These are phyloP conservation scores for Fraxinus paxiana DNA, from an alignment of 305 asterid genomes.

Conservation along the genomic window DNA sequence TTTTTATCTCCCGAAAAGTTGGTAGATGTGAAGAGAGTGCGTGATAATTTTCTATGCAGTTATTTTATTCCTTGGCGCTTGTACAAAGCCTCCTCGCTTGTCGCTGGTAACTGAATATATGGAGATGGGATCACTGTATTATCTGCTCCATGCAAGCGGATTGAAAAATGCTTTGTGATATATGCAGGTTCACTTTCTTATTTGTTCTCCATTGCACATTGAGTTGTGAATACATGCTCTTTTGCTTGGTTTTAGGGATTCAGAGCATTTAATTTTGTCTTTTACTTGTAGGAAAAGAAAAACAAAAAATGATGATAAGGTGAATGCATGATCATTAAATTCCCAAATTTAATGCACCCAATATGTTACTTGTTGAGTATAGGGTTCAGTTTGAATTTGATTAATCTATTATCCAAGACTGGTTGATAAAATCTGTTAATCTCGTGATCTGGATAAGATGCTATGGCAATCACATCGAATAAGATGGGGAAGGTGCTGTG, in stretches of 20 bases:
- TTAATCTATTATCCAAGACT: not conserved
- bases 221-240: not conserved
- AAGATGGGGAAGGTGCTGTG: not conserved
- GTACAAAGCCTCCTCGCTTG: slow-evolving; percentile 85
- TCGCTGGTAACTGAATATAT: slow-evolving; percentile 87
- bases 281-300: not conserved
- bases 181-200: slow-evolving; percentile 65
- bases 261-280: not conserved
- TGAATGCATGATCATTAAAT: not conserved
- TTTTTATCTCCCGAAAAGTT: not conserved
- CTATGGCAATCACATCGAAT: not conserved
- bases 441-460: not conserved
- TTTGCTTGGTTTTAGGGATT: slow-evolving; percentile 3
- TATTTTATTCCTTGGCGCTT: slow-evolving; percentile 92
- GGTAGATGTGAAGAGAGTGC: slow-evolving; percentile 6
- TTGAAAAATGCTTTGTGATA: slow-evolving; percentile 87
- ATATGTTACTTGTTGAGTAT: not conserved
- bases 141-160: slow-evolving; percentile 82
- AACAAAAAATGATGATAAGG: not conserved
- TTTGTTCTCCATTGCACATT: not conserved
- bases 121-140: slow-evolving; percentile 96
- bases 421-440: not conserved
- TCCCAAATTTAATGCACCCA: not conserved
- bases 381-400: not conserved
- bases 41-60: slow-evolving; percentile 49